Evolutionary conservation across 805 yeast genomes (phyloP).

Genomic region (Metschnikowia cerradonensis): DNA sequence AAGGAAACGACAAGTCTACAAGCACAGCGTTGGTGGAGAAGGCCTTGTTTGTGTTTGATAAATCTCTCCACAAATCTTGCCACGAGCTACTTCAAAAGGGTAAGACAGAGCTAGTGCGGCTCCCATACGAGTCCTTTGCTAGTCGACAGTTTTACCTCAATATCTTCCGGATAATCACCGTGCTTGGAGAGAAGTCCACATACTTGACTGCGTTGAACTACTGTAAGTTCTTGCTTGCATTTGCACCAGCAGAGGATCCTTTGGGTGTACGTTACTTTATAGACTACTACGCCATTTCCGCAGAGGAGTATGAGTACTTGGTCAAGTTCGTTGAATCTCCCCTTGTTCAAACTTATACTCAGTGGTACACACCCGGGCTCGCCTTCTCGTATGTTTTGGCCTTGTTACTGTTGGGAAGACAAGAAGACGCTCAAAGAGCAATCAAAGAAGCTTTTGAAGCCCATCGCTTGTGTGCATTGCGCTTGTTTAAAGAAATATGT

Average conservation of each 20-base stretch:
- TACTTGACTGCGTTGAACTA: constrained; percentile 72
- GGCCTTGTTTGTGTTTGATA: constrained; percentile 74
- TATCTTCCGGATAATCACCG: constrained; percentile 65
- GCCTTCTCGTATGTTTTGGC: constrained; percentile 66
- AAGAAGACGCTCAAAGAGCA: constrained; percentile 43
- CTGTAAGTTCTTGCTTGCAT: constrained; percentile 63
- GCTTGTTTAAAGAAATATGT: constrained; percentile 48
- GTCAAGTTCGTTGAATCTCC: constrained; percentile 55
- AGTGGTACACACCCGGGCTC: constrained; percentile 72
- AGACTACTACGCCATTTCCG: constrained; percentile 68
- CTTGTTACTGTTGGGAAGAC: constrained; percentile 41
- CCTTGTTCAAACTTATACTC: constrained; percentile 50
- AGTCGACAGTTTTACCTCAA: constrained; percentile 77
- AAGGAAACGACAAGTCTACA: constrained; percentile 65
- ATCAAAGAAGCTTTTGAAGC: constrained; percentile 47
- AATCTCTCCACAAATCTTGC: constrained; percentile 61
- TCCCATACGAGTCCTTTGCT: constrained; percentile 71
- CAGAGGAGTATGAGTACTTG: constrained; percentile 62
- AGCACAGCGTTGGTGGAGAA: constrained; percentile 73
- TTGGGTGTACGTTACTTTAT: constrained; percentile 78
- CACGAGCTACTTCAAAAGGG: constrained; percentile 42
- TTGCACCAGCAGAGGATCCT: constrained; percentile 79
- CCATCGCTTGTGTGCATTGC: constrained; percentile 57
- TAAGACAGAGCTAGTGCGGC: constrained; percentile 53
- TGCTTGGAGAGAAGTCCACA: constrained; percentile 73